These are phyloP conservation scores for Massarina eburnea DNA, from an alignment of 2,329 filamentous ascomycete species.

Conservation along the genomic window DNA sequence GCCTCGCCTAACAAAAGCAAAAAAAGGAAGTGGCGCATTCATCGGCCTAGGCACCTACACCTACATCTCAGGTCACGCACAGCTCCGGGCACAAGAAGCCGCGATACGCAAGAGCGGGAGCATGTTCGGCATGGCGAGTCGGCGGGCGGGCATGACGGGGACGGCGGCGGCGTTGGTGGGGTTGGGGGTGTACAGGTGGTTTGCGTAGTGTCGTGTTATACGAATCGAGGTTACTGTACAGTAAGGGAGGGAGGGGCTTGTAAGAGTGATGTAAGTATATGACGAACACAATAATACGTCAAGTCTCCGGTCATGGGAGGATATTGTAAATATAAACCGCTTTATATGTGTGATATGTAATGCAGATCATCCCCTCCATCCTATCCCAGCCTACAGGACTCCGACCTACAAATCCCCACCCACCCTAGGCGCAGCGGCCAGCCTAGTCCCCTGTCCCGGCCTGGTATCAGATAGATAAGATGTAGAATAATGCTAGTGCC, in stretches of 20 bases:
- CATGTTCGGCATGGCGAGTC: slow-evolving; percentile 45
- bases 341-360: no score
- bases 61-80: slow-evolving; percentile 49
- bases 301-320: no score
- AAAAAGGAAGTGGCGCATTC: slow-evolving; percentile 51
- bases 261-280: no score
- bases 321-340: no score
- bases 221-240: neutral
- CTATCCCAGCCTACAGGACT: no score
- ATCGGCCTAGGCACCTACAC: slow-evolving; percentile 51
- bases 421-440: no score
- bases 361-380: no score
- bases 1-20: no score
- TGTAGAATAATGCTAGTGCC: neutral
- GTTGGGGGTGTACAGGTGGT: slow-evolving; percentile 48
- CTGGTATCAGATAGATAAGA: no score
- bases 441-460: no score
- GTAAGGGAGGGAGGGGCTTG: neutral
- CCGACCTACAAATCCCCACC: no score
- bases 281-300: no score
- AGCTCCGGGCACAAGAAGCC: slow-evolving; percentile 45
- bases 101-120: slow-evolving; percentile 46
- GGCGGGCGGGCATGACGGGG: slow-evolving; percentile 45
- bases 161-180: slow-evolving; percentile 46
- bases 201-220: slow-evolving; percentile 22